phyloP scores from a whole-genome alignment of 176 grass and related monocot genomes.

The Rhynchospora tenuis region DNA sequence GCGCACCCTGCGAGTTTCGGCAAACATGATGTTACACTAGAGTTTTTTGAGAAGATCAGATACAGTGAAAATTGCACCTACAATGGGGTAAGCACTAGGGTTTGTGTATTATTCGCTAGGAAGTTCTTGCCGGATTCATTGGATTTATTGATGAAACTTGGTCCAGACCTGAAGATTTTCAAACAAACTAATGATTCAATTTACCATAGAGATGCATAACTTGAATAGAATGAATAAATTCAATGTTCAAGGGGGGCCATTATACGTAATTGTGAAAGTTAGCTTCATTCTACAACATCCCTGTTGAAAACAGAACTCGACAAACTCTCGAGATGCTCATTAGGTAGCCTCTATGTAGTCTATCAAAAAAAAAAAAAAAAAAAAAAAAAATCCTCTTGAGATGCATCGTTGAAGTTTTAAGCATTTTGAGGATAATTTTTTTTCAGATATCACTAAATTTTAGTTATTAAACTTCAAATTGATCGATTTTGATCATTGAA shows the following conservation, averaged over 20 bases:
- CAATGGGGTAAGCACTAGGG: constrained; percentile 22
- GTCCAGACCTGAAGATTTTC: constrained; percentile 49
- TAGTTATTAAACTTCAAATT: no score
- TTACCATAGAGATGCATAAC: background rate
- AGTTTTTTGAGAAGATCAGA: constrained; percentile 41
- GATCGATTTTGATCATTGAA: no score
- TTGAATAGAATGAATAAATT: background rate
- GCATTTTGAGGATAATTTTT: no score
- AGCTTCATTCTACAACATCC: no score
- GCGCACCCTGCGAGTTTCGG: constrained; percentile 33
- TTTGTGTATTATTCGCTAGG: constrained; percentile 60
- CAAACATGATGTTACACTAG: constrained; percentile 24
- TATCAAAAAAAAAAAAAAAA: no score
- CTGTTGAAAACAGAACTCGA: no score
- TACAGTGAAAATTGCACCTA: constrained; percentile 41
- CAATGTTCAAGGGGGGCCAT: background rate
- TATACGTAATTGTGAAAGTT: no score
- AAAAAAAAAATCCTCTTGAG: no score
- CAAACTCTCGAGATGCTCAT: no score
- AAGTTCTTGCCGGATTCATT: constrained; percentile 63
- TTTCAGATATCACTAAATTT: no score
- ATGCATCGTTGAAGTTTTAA: no score
- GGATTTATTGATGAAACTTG: constrained; percentile 34
- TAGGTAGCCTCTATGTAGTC: no score
- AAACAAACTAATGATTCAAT: constrained; percentile 14